Evolutionary conservation across 345 rosid genomes (phyloP).

Genomic region (Dipteronia sinensis): DNA sequence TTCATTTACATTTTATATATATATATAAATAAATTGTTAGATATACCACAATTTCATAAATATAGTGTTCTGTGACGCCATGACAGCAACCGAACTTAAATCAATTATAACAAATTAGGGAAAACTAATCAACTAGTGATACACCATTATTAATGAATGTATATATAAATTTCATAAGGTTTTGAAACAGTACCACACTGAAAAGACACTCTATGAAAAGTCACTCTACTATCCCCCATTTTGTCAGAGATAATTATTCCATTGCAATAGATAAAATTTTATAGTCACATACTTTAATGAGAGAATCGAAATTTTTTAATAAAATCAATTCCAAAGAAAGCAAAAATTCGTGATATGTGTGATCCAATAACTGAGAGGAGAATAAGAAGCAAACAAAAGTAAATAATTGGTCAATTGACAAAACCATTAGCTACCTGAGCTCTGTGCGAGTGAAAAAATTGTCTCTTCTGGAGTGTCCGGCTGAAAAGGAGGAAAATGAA

Average conservation of each 20-base stretch:
- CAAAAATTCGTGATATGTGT: background rate
- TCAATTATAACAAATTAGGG: background rate
- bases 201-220: background rate
- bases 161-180: background rate
- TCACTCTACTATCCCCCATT: background rate
- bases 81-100: background rate
- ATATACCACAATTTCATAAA: background rate
- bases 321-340: background rate
- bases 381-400: background rate
- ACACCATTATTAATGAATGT: background rate
- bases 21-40: no score
- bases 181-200: background rate
- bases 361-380: background rate
- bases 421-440: constrained; percentile 70
- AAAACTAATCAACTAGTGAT: background rate
- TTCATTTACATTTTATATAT: no score
- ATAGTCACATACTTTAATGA: background rate
- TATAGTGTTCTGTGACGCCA: background rate
- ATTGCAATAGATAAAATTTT: background rate
- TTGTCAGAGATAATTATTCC: background rate
- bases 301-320: background rate
- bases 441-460: constrained; percentile 97
- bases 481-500: constrained; percentile 41
- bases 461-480: constrained; percentile 81
- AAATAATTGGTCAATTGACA: background rate